Percentiles rank a stretch among this genome's conserved stretches.
These are phyloP conservation scores for Globisporangium camurandrum DNA, from an alignment of 352 stramenopile species.

Conservation along the genomic window DNA sequence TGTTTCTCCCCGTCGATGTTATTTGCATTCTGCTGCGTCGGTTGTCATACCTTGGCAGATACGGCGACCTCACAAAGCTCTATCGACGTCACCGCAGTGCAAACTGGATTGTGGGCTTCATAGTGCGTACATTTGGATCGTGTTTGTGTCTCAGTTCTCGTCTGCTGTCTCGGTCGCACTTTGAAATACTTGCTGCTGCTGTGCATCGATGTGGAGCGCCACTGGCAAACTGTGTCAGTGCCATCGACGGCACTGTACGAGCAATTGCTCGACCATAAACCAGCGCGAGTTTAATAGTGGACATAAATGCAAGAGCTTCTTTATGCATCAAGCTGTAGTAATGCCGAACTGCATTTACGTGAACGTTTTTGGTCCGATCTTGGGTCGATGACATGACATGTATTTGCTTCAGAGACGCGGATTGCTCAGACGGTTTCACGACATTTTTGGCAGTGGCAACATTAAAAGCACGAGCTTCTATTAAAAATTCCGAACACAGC, in stretches of 20 bases:
- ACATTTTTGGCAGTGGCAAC: neutral
- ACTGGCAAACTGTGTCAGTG: slow-evolving; percentile 3
- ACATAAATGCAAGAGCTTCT: neutral
- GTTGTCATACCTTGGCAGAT: slow-evolving; percentile 3
- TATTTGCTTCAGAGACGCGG: neutral
- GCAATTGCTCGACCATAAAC: neutral
- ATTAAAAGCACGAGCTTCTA: too few relatives aligned
- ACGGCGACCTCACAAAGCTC: slow-evolving; percentile 1
- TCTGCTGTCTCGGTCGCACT: neutral
- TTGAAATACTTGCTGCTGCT: neutral
- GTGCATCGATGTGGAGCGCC: neutral
- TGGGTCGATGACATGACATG: neutral
- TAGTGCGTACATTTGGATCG: too few relatives aligned
- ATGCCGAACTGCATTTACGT: neutral
- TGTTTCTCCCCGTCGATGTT: neutral
- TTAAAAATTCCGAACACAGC: too few relatives aligned
- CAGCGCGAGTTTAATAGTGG: neutral
- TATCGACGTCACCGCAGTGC: slow-evolving; percentile 8
- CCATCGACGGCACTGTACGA: neutral
- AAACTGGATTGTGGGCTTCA: neutral
- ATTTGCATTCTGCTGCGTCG: slow-evolving; percentile 8
- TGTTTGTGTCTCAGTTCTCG: slow-evolving; percentile 1
- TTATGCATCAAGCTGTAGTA: neutral
- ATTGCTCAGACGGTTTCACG: neutral
- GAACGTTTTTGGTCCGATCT: neutral